Evolutionary conservation across 2,329 filamentous ascomycete species (phyloP), one percentile per base, ranked within the genome.

Genomic region (Shiraia sp.): DNA sequence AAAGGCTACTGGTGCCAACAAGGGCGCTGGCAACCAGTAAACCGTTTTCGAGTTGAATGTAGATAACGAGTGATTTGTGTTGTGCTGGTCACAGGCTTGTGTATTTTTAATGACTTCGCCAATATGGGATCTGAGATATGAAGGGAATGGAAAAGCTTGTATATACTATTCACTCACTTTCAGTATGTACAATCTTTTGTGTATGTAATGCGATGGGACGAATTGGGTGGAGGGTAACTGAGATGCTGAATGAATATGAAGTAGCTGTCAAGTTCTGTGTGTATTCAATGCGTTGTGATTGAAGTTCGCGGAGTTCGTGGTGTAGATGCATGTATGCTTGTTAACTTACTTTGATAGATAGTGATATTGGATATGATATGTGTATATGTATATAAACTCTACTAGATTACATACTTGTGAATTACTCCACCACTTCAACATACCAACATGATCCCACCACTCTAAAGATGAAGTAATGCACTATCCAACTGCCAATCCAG

Each of bases 21-120:
- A 28, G 4, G 27, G 17, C 3, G 37, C 14, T 12, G 30, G 30
- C 30, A 19, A 9, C 10, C 35, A 49, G 23, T 36, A 46, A 41
- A 16, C 23, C 4, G 3, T 8, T 6, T 26, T 13, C 7, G n/a
- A 12, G 24, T 7, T 10, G 19, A 22, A 8, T 22, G 8, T 22
- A 22, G 4, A 22, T 8, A 8, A 8, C 19, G 13, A 3, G 17
- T 8, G 4, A n/a, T 1, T n/a, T 17, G 19, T 16, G 31, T n/a
- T 33, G 32, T 36, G 34, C 34, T 36, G 34, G 34, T 19, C 34
- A 36, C 34, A 36, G 19, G 19, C 4, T 22, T 22, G 8, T 19
- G 17, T 33, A n/a, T 10, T 15, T n/a, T 14, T 22, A 28, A 36
- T 36, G 24, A 28, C 13, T 8, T 22, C 8, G 8, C 19, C 4